Evolutionary conservation across 75 land plant species (phyloP), one percentile per base, ranked within the genome.

Genomic region (Pseudotsuga menziesii): DNA sequence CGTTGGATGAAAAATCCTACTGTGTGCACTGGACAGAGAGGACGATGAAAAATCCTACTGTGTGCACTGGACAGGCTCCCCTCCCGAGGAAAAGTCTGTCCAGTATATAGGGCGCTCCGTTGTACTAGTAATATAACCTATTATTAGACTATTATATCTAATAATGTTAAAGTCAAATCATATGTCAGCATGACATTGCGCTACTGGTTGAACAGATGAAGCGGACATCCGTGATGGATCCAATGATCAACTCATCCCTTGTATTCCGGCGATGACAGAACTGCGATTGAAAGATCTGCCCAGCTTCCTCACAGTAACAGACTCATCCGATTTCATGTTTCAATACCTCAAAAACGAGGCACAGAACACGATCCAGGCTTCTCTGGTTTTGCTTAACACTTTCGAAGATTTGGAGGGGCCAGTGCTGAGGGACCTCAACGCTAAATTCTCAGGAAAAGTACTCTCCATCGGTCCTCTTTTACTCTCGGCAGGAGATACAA

Each of bases 281-380:
- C 56, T 81, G 63, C 25, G 75, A 4, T 48, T 72, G 54, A 69
- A 69, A 14, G 83, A 81, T 17, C 58, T 81, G 55, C 79, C 79
- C 26, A 63, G 80, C 74, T 67, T 81, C 64, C 15, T 66, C 44
- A 67, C 59, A 27, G 78, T 77, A 23, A 44, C 48, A 3, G 52
- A 77, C 57, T 15, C 39, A 4, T 5, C 70, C 19, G 80, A 82
- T 62, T 52, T 57, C 58, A 71, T 82, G 75, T 67, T 77, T 62
- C 72, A 77, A 13, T 77, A 72, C 48, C 12, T 56, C 0, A 0
- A 29, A 59, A 75, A 22, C 22, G 60, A 75, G 58, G 76, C 76
- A 8, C 60, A 57, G 20, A 56, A 56, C 20, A 29, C 39, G 23
- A 11, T 17, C 8, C 19, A 57, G 64, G 75, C 80, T 23, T 32